Conservation (phyloP, 2,329 filamentous ascomycete species). For the Penicillium occitanis region DNA sequence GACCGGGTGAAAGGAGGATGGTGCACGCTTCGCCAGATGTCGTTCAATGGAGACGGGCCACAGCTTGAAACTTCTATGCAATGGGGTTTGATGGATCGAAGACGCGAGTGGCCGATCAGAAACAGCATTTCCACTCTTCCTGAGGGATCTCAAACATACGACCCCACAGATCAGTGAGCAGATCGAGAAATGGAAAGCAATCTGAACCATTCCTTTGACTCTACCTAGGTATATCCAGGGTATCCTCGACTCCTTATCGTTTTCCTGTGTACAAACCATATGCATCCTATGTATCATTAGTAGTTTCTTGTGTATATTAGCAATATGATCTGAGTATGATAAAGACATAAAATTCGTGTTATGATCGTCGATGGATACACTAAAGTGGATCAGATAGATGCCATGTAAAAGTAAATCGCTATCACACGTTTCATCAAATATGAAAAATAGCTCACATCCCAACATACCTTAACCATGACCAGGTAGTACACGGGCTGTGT, state of each 20-base stretch:
- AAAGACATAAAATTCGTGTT: background rate
- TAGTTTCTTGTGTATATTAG: background rate
- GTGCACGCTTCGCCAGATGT: background rate
- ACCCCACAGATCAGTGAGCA: background rate
- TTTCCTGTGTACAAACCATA: background rate
- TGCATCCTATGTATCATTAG: background rate
- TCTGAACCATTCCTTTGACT: background rate
- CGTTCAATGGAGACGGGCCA: background rate
- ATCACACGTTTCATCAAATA: background rate
- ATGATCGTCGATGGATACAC: background rate
- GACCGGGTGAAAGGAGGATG: background rate
- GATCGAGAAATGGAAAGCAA: background rate
- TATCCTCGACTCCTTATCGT: background rate
- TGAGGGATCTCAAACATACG: background rate
- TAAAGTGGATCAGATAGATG: background rate
- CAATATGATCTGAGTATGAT: background rate
- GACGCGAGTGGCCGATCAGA: background rate
- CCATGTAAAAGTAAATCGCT: background rate
- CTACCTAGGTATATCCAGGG: background rate
- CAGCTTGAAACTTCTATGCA: background rate
- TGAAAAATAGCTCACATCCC: background rate
- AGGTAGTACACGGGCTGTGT: background rate
- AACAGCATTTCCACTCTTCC: background rate
- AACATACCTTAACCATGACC: background rate
- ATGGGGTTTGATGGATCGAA: background rate